Percentiles rank a stretch among this genome's conserved stretches.
phyloP scores from a whole-genome alignment of 441 rosid species.

The Brassica hybrid region DNA sequence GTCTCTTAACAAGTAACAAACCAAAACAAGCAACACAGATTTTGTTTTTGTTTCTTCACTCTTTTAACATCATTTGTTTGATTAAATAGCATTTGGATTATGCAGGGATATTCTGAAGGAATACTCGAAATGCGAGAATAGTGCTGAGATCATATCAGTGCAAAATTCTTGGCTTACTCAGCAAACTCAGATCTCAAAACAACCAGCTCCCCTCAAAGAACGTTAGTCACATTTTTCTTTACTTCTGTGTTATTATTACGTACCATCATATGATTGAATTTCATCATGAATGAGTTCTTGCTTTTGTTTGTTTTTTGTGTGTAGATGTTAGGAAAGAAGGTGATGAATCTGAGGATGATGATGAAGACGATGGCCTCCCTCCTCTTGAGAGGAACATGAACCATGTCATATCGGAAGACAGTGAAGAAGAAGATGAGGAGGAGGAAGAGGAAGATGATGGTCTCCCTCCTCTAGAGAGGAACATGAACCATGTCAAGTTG shows the following conservation, averaged over 20 bases:
- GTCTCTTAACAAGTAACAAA: conserved; percentile 78
- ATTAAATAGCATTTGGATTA: not conserved
- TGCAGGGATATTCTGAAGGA: conserved; percentile 83
- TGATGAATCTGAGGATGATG: conserved; percentile 78
- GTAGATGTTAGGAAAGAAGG: conserved; percentile 46
- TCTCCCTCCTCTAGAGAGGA: conserved; percentile 90
- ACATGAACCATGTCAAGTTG: conserved; percentile 72
- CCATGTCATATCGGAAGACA: conserved; percentile 63
- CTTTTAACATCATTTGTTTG: not conserved
- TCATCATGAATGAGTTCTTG: not conserved
- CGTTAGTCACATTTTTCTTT: conserved; percentile 44
- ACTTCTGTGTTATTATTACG: not conserved
- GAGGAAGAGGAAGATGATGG: conserved; percentile 50
- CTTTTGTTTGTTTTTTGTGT: conserved; percentile 7
- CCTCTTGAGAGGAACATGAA: conserved; percentile 89
- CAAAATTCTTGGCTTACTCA: conserved; percentile 92
- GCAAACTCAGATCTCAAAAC: conserved; percentile 60
- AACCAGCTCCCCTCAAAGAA: conserved; percentile 48
- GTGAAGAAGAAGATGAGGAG: conserved; percentile 62
- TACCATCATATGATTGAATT: not conserved
- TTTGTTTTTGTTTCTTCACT: not conserved
- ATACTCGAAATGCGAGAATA: conserved; percentile 75
- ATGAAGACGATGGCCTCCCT: conserved; percentile 74
- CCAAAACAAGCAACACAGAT: not conserved
- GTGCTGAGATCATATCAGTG: conserved; percentile 74